Evolutionary conservation across 768 basidiomycete genomes (phyloP), one percentile per base, ranked within the genome.

Genomic region (Strobilomyces echinocephalus): DNA sequence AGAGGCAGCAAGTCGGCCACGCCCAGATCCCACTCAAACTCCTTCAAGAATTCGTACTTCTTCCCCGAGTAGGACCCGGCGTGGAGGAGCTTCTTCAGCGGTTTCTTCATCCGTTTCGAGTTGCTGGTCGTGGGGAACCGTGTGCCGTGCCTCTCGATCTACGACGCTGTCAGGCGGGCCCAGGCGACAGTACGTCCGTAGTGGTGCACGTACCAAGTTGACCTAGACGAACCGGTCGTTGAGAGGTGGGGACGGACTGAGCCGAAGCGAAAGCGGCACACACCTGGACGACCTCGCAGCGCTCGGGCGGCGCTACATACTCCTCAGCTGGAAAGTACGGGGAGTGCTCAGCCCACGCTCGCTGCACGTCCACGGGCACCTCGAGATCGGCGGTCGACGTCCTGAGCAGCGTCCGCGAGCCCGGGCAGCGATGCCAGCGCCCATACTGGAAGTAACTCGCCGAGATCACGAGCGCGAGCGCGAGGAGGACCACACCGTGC

Each of bases 131-230:
- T 91, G 0, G 91, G 91, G 60, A 76, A 91, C 31, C 91, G 81
- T 1, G 88, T 82, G 3, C 89, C 90, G 62, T 94, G 91, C 11
- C 91, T 76, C 69, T 91, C 85, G 9, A 94, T 72, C 89, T 91
- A 28, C 15, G 33, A 30, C 21, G 11, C 18, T 7, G 51, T 68
- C 34, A 55, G 20, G 51, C n/a, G 34, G 35, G 16, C n/a, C 20
- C n/a, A 18, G n/a, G 10, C 16, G n/a, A 16, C 24, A 24, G 24
- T 24, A 30, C 5, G 7, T 3, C 12, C 30, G n/a, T 5, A 4
- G 14, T 18, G 11, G 4, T 24, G 24, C 24, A 53, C 69, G n/a
- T 52, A 69, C 68, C 57, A 69, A 50, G 50, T 71, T 62, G 10
- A 68, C 68, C 68, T 69, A 38, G 15, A 42, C 40, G 4, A 24